Evolutionary conservation across 2,329 filamentous ascomycete species (phyloP).

Genomic region (Neocatenulostroma microsporum): DNA sequence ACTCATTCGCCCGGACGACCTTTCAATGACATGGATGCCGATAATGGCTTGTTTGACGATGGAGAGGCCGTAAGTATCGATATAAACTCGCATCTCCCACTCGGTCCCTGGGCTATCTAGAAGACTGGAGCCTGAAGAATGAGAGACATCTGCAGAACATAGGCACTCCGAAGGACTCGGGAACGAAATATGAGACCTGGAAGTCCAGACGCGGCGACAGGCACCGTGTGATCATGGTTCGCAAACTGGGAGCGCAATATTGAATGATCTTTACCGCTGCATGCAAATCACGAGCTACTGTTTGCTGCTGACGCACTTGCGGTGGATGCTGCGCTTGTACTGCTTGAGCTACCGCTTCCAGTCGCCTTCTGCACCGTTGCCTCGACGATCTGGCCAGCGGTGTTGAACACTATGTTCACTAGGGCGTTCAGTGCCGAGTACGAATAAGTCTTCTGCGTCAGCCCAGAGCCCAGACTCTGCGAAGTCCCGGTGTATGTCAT

Average conservation of each 20-base stretch:
- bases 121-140: too few species aligned
- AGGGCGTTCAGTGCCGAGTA: conserved; percentile 45
- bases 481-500: conserved; percentile 45
- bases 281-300: not conserved
- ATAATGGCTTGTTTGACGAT: conserved; percentile 30
- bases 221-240: too few species aligned
- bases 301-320: not conserved
- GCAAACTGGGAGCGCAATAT: too few species aligned
- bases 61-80: conserved; percentile 30
- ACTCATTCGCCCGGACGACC: conserved; percentile 28
- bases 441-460: conserved; percentile 43
- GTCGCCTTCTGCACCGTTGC: conserved; percentile 32
- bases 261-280: conserved; percentile 15
- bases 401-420: conserved; percentile 50
- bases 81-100: conserved; percentile 29
- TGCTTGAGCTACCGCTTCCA: conserved; percentile 8
- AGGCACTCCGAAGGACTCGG: conserved; percentile 11
- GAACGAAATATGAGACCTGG: conserved; percentile 12
- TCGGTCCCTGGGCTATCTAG: conserved; percentile 23
- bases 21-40: conserved; percentile 33
- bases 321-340: conserved; percentile 2
- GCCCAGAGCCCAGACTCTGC: conserved; percentile 30
- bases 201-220: too few species aligned
- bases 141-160: too few species aligned
- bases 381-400: conserved; percentile 48